Evolutionary conservation across 2,329 filamentous ascomycete species (phyloP).

Genomic region (Claviceps sp.): DNA sequence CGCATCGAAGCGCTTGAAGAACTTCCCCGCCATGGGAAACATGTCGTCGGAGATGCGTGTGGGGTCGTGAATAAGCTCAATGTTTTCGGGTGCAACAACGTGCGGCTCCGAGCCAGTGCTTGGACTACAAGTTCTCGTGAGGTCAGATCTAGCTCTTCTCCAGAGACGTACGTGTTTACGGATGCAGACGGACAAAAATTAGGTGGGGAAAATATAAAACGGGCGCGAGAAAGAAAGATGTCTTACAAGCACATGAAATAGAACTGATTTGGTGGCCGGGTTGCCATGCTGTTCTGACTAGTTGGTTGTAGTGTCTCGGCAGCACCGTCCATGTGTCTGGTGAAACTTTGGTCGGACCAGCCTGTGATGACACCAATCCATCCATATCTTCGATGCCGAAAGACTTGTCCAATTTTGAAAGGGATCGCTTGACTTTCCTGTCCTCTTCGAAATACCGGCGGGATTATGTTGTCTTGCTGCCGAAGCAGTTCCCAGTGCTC

Average conservation of each 20-base stretch:
- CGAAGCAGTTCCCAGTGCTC: constrained; percentile 23
- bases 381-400: constrained; percentile 66
- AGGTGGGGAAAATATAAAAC: not conserved
- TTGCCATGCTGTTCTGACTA: constrained; percentile 3
- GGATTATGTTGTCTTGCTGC: constrained; percentile 29
- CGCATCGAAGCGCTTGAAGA: constrained; percentile 76
- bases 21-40: constrained; percentile 61
- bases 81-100: constrained; percentile 55
- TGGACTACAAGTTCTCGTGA: constrained; percentile 11
- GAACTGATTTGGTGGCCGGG: constrained; percentile 32
- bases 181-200: not conserved
- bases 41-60: constrained; percentile 40
- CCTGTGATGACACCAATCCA: constrained; percentile 76
- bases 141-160: not conserved
- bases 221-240: not conserved
- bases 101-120: constrained; percentile 21
- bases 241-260: constrained; percentile 75
- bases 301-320: constrained; percentile 14
- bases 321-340: constrained; percentile 14
- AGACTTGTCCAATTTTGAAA: constrained; percentile 70
- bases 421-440: constrained; percentile 13
- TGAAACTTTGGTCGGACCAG: constrained; percentile 50
- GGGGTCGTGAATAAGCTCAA: constrained; percentile 43
- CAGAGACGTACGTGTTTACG: not conserved
- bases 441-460: constrained; percentile 21